Evolutionary conservation across 2,329 filamentous ascomycete genomes (phyloP).

Genomic region (Fusarium albidum): DNA sequence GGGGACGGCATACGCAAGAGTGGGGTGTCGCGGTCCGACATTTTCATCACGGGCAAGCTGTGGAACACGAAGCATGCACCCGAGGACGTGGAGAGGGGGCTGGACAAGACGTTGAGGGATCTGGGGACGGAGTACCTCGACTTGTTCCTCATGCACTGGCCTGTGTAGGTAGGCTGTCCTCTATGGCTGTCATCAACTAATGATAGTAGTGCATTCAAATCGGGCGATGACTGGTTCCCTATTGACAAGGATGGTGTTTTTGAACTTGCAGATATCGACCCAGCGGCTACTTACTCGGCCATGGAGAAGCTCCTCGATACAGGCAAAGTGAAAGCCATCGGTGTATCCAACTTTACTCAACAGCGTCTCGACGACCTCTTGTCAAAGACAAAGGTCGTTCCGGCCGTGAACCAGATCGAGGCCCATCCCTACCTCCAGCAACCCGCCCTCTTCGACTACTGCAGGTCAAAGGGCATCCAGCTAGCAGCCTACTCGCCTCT

Average conservation of each 20-base stretch:
- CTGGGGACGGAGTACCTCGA: constrained; percentile 60
- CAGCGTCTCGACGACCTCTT: constrained; percentile 52
- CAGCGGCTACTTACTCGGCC: constrained; percentile 52
- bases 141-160: constrained; percentile 25
- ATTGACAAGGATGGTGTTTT: constrained; percentile 69
- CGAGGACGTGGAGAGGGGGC: constrained; percentile 54
- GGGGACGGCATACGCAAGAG: constrained; percentile 50
- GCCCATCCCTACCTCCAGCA: constrained; percentile 74
- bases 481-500: constrained; percentile 72
- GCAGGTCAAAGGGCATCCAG: constrained; percentile 64
- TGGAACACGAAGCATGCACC: constrained; percentile 65
- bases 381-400: constrained; percentile 60
- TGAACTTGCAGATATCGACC: constrained; percentile 61
- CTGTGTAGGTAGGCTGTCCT: background rate
- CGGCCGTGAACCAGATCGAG: constrained; percentile 74
- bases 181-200: background rate
- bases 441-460: constrained; percentile 63
- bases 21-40: constrained; percentile 48
- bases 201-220: constrained; percentile 54
- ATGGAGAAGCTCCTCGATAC: constrained; percentile 50
- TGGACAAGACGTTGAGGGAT: constrained; percentile 57
- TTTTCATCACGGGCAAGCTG: constrained; percentile 67
- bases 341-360: constrained; percentile 60
- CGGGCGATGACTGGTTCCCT: constrained; percentile 55
- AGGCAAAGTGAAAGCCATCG: constrained; percentile 55